Conservation (phyloP, 176 grass and related monocot genomes). For the Pontederia paniculata region DNA sequence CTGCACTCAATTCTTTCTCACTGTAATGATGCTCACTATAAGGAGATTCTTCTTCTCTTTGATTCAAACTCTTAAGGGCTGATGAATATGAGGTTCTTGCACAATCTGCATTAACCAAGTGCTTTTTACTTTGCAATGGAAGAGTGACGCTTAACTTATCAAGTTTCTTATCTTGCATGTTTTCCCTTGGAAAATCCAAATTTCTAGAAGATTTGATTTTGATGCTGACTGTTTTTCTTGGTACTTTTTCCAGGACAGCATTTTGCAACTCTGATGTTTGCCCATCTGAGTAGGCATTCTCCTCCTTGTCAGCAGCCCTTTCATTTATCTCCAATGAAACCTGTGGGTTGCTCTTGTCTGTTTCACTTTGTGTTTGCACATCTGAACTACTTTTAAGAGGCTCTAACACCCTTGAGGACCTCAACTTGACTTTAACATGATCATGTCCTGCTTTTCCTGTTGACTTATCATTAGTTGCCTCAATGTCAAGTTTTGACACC, state of each 20-base stretch:
- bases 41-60: constrained; percentile 22
- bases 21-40: constrained; percentile 24
- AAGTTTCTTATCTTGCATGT: constrained; percentile 17
- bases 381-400: constrained; percentile 20
- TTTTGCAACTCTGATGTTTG: constrained; percentile 21
- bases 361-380: constrained; percentile 10
- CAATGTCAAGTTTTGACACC: neutral
- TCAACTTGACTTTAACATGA: constrained; percentile 56
- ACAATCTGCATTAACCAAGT: constrained; percentile 13
- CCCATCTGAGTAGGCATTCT: constrained; percentile 8
- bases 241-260: constrained; percentile 26
- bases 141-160: constrained; percentile 10
- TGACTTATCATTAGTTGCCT: constrained; percentile 32
- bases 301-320: constrained; percentile 15
- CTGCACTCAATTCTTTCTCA: constrained; percentile 49
- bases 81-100: constrained; percentile 16
- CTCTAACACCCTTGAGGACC: constrained; percentile 30
- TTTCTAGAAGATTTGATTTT: constrained; percentile 28
- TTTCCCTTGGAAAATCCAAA: constrained; percentile 23
- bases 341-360: constrained; percentile 13
- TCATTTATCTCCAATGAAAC: constrained; percentile 12
- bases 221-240: constrained; percentile 33
- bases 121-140: constrained; percentile 17
- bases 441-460: constrained; percentile 29
- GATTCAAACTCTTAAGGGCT: constrained; percentile 22